Conservation (phyloP, 2,329 filamentous ascomycete genomes). For the Elsinoe ampelina region DNA sequence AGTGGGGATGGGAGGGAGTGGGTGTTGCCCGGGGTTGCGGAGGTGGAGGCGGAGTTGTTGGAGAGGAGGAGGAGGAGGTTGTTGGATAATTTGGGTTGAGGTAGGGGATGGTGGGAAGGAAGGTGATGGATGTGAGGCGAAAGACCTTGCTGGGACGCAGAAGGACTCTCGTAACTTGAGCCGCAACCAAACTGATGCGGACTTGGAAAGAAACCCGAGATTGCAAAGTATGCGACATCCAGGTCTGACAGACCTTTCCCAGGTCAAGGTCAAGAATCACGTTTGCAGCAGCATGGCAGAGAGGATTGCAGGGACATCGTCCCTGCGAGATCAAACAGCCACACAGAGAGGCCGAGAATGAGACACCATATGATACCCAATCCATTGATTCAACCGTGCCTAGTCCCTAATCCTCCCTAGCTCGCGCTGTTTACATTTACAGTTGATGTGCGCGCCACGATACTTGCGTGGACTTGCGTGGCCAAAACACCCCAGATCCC, state of each 20-base stretch:
- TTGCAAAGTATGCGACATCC: too few species aligned
- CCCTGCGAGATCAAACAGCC: not conserved
- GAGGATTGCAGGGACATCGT: too few species aligned
- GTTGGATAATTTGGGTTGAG: slow-evolving; percentile 62
- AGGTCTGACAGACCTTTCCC: too few species aligned
- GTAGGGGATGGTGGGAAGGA: too few species aligned
- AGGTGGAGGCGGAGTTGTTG: slow-evolving; percentile 90
- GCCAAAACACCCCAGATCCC: too few species aligned
- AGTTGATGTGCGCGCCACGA: not conserved
- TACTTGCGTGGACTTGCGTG: too few species aligned
- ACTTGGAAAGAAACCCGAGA: too few species aligned
- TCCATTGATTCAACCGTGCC: not conserved
- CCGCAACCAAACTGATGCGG: too few species aligned
- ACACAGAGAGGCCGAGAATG: not conserved
- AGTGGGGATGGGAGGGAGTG: slow-evolving; percentile 71
- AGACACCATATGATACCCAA: slow-evolving; percentile 1
- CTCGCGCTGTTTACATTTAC: slow-evolving; percentile 11
- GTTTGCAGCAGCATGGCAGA: too few species aligned
- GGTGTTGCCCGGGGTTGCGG: slow-evolving; percentile 75
- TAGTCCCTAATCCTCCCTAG: not conserved
- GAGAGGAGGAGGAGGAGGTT: slow-evolving; percentile 75
- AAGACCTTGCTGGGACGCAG: not conserved
- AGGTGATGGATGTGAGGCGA: not conserved
- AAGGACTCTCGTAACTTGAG: not conserved
- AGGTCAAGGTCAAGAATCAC: too few species aligned